Evolutionary conservation across 2,329 filamentous ascomycete species (phyloP).

Genomic region (Sporothrix brunneoviolacea): DNA sequence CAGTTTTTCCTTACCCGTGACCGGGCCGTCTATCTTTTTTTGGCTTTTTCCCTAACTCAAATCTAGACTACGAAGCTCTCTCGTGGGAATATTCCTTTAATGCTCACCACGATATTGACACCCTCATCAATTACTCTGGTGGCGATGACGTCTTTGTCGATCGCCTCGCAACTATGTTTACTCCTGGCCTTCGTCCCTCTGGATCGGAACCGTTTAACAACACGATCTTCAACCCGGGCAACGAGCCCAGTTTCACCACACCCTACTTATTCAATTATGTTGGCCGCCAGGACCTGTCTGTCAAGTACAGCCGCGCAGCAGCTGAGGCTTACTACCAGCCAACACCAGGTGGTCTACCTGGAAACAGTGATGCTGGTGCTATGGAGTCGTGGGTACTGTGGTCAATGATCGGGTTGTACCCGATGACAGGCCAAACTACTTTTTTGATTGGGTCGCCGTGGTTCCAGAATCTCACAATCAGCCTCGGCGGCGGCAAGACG

Average conservation of each 20-base stretch:
- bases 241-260: constrained; percentile 60
- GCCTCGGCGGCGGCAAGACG: constrained; percentile 47
- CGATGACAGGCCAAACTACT: constrained; percentile 60
- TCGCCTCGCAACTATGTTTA: constrained; percentile 56
- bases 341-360: constrained; percentile 52
- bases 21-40: neutral
- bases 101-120: constrained; percentile 57
- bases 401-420: constrained; percentile 63
- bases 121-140: constrained; percentile 48
- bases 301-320: constrained; percentile 50
- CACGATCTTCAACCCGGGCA: constrained; percentile 42
- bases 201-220: constrained; percentile 38
- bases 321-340: constrained; percentile 54
- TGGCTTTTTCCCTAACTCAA: neutral
- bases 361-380: constrained; percentile 64
- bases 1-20: neutral
- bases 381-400: constrained; percentile 67
- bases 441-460: constrained; percentile 60
- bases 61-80: constrained; percentile 47
- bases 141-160: constrained; percentile 41
- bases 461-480: constrained; percentile 53
- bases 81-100: constrained; percentile 64
- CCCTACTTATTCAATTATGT: constrained; percentile 66
- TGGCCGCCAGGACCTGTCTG: constrained; percentile 54
- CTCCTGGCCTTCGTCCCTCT: constrained; percentile 35